Base-by-base conservation (phyloP, 2,329 filamentous ascomycete species). In the Talaromyces funiculosus region DNA sequence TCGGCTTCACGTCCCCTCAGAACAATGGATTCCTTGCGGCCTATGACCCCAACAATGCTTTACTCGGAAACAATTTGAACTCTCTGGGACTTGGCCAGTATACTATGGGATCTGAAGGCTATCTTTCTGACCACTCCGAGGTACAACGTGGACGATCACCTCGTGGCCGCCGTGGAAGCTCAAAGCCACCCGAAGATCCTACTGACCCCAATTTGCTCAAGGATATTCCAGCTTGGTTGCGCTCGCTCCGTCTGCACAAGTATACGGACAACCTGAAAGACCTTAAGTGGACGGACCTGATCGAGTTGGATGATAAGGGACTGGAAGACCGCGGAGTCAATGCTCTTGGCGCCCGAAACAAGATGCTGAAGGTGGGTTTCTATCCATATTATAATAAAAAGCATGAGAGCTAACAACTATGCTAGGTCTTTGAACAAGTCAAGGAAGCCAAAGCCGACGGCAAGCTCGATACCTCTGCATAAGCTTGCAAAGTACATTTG, bases 231-330 rank as follows among this genome's bases (percentile, higher is more conserved):
- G 89, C 87, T 74, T 99, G 94, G 94, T 84, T 99, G 69, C 87
- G 94, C 73, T 97, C 92, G 74, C 83, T 97, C 72, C 87, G 94
- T 63, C 82, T 99, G 69, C 94, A 99, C 82, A 99, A 99, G 81
- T 99, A 99, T 77, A 99, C 94, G 9, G 94, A 99, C 67, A 95
- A 97, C 68, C 79, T 99, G 65, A 99, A 97, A 78, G 93, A 97
- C 71, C 86, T 97, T 81, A 92, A 94, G 70, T 99, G 94, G 94
- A 90, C 88, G 29, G 94, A 99, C 58, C 78, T 99, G 67, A 81
- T 99, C 62, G 90, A 94, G 75, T 80, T 99, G 67, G 91, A 97
- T 69, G 94, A 99, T 67, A 92, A 92, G 72, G 92, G 90, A 53
- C 81, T 99, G 64, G 93, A 97, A 77, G 90, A 91, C 26, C 88